Evolutionary conservation across 441 rosid species (phyloP).

Genomic region (Melastoma candidum): DNA sequence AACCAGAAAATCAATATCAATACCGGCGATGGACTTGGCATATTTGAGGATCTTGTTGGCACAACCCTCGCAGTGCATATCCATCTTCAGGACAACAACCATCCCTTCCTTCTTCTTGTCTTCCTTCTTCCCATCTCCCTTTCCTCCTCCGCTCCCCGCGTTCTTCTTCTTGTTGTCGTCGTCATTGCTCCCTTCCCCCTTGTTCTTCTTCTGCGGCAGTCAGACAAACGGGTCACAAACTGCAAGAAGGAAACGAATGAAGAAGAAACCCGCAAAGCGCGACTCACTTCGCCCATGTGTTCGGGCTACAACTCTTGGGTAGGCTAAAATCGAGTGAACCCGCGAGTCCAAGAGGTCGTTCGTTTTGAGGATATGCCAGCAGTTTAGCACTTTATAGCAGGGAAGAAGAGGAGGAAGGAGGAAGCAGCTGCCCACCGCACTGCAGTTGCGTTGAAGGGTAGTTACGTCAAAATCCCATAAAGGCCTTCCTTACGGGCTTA

Average conservation of each 20-base stretch:
- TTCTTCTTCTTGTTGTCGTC: constrained; percentile 14
- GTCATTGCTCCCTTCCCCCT: neutral
- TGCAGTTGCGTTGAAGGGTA: no score
- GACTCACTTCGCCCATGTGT: no score
- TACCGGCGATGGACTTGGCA: constrained; percentile 41
- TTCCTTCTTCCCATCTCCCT: constrained; percentile 16
- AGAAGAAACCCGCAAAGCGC: no score
- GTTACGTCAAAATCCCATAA: no score
- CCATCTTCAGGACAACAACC: constrained; percentile 37
- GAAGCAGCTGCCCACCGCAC: no score
- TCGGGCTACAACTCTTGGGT: no score
- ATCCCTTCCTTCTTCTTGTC: neutral
- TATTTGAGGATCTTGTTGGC: constrained; percentile 27
- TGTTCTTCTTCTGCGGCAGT: constrained; percentile 20
- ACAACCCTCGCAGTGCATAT: constrained; percentile 67
- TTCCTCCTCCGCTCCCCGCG: constrained; percentile 10
- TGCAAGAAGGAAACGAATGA: neutral
- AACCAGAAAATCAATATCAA: neutral
- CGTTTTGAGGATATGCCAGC: no score
- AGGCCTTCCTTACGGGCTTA: no score
- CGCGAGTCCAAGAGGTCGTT: no score
- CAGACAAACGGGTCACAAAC: neutral
- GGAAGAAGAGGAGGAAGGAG: no score
- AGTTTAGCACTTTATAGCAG: no score
- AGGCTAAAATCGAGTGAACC: no score